Conservation (phyloP, 75 land plant species). For the Pinus albicaulis region DNA sequence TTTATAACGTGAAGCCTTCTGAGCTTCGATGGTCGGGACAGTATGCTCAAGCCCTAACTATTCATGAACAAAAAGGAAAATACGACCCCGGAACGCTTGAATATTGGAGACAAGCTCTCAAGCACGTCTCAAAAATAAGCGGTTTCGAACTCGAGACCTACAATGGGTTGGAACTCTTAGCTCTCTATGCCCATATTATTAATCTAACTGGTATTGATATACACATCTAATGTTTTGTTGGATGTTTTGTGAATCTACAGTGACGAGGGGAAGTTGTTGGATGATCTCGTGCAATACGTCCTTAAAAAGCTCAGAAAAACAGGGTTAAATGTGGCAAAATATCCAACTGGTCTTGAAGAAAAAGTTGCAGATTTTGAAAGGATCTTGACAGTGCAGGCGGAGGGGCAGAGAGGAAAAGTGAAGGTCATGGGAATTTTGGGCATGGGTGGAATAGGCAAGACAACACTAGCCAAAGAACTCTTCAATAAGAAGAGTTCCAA, state of each 20-base stretch:
- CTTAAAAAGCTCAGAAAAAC: neutral
- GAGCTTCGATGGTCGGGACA: neutral
- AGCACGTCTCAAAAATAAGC: too few relatives aligned
- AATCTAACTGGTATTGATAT: too few relatives aligned
- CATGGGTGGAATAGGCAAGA: neutral
- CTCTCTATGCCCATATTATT: too few relatives aligned
- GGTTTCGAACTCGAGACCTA: too few relatives aligned
- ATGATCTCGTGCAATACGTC: neutral
- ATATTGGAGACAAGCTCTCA: too few relatives aligned
- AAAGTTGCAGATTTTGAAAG: neutral
- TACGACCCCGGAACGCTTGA: too few relatives aligned
- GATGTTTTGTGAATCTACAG: too few relatives aligned
- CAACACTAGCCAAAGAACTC: slow-evolving; percentile 1
- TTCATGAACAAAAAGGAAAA: neutral
- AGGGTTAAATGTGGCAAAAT: neutral
- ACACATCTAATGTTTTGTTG: too few relatives aligned
- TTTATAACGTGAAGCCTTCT: neutral
- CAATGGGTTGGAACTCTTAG: too few relatives aligned
- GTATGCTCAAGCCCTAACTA: neutral
- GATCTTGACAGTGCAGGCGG: neutral
- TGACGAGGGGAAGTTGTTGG: too few relatives aligned
- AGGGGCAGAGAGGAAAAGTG: neutral
- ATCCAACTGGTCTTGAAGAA: neutral
- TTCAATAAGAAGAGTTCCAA: neutral
- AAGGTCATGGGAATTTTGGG: neutral